Evolutionary conservation across 768 basidiomycete species (phyloP).

Genomic region (Boletellus ananas): DNA sequence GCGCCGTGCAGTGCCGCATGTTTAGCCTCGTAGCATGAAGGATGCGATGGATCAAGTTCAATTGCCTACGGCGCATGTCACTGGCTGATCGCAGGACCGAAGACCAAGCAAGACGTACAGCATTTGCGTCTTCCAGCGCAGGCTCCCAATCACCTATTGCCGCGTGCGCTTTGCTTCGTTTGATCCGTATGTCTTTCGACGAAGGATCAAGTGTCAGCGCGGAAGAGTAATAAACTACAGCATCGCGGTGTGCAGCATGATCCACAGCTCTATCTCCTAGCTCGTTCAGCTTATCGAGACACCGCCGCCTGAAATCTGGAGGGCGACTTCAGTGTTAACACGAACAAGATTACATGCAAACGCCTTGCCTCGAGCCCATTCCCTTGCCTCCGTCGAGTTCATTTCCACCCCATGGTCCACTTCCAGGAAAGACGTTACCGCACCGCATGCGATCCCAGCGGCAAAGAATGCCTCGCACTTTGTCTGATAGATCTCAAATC

Average conservation of each 20-base stretch:
- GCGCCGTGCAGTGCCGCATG: conserved; percentile 12
- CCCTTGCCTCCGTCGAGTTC: neutral
- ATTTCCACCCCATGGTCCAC: neutral
- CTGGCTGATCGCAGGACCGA: neutral
- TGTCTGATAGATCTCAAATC: conserved; percentile 2
- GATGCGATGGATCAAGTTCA: conserved; percentile 8
- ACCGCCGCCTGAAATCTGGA: conserved; percentile 10
- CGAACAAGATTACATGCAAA: neutral
- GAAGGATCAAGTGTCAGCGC: conserved; percentile 4
- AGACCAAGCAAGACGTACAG: conserved; percentile 3
- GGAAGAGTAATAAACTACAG: conserved; percentile 8
- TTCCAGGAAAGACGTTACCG: conserved; percentile 6
- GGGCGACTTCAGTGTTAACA: neutral
- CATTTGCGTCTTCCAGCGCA: conserved; percentile 9
- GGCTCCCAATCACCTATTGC: neutral
- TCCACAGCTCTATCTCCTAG: conserved; percentile 4
- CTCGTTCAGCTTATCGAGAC: conserved; percentile 6
- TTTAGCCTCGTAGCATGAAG: conserved; percentile 8
- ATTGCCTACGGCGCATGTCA: conserved; percentile 8
- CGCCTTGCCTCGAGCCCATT: conserved; percentile 7
- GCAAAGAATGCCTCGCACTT: conserved; percentile 9
- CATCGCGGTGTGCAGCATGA: conserved; percentile 5
- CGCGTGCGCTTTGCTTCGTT: conserved; percentile 7
- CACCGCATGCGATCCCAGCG: neutral
- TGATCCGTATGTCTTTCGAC: neutral